Conservation (phyloP, 306 rosid species). For the Corylus americana region DNA sequence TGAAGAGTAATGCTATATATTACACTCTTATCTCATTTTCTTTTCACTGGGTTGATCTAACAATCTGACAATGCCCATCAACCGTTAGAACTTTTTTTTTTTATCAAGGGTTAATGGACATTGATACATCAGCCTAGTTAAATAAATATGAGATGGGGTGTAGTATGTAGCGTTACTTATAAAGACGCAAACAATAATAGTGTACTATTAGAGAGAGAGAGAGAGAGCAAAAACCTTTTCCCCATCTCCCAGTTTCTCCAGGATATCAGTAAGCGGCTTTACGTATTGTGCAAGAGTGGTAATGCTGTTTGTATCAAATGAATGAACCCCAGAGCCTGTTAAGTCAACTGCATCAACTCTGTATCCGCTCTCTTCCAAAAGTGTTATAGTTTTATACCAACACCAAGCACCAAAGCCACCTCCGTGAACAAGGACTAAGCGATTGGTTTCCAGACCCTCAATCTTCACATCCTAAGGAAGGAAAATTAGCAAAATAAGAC, state of each 20-base stretch:
- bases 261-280: conserved; percentile 79
- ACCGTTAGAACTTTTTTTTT: no score
- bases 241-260: conserved; percentile 72
- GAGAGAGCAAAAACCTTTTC: conserved; percentile 56
- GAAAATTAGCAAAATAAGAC: conserved; percentile 1
- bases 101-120: no score
- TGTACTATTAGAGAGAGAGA: conserved; percentile 12
- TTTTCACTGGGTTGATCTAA: no score
- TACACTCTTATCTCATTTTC: no score
- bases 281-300: conserved; percentile 74
- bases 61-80: no score
- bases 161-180: no score
- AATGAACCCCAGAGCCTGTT: conserved; percentile 89
- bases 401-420: conserved; percentile 99
- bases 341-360: conserved; percentile 84
- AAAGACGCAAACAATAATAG: no score
- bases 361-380: conserved; percentile 82
- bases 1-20: no score
- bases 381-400: conserved; percentile 97
- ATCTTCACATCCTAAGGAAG: conserved; percentile 54
- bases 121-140: no score
- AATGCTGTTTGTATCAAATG: conserved; percentile 71
- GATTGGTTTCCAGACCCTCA: conserved; percentile 81
- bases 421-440: conserved; percentile 94
- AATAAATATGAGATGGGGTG: no score